These are phyloP conservation scores for Saccharomyces hybrid DNA, from an alignment of 1,139 yeast species.

Conservation along the genomic window DNA sequence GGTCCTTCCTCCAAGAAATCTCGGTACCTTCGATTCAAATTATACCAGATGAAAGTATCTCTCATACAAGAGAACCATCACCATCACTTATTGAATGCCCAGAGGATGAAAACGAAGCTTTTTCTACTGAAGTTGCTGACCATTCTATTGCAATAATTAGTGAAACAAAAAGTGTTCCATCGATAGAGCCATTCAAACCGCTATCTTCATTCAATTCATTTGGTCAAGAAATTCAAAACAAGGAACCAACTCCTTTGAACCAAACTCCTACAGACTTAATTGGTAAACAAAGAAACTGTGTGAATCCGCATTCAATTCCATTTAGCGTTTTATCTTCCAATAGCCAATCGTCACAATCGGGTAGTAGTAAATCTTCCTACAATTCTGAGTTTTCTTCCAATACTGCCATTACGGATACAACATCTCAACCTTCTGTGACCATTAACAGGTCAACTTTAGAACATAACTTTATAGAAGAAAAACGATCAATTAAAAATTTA, in stretches of 20 bases:
- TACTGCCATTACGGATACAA: constrained; percentile 17
- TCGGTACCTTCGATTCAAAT: background rate
- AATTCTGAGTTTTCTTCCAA: constrained; percentile 25
- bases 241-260: background rate
- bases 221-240: background rate
- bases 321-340: constrained; percentile 17
- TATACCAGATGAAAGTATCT: background rate
- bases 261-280: background rate
- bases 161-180: background rate
- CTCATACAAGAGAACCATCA: background rate
- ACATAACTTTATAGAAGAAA: background rate
- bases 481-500: background rate
- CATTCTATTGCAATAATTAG: background rate
- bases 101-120: background rate
- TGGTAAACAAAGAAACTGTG: background rate
- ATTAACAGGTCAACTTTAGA: background rate
- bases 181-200: background rate
- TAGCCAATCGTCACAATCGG: constrained; percentile 22
- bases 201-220: constrained; percentile 3
- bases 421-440: constrained; percentile 13
- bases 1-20: background rate
- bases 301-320: background rate
- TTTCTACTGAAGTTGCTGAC: background rate
- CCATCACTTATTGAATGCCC: background rate
- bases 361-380: constrained; percentile 14